A percentile compares a stretch with the other conserved stretches of the same genome.
phyloP scores from a whole-genome alignment of 495 filamentous ascomycete genomes.

The Lindgomyces ingoldianus region DNA sequence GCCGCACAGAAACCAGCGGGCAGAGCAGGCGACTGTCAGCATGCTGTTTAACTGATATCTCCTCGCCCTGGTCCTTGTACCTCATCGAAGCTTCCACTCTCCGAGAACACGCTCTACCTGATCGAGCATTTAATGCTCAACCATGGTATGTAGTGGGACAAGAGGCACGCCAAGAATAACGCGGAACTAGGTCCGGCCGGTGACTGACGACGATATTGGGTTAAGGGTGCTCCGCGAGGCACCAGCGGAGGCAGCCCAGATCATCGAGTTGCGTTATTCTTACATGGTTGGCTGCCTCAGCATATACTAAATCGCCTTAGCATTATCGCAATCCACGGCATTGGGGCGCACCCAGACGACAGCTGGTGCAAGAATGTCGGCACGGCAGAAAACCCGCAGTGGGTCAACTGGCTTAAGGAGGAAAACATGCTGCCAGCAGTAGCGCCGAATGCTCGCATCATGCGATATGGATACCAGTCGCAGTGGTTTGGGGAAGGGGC shows the following conservation, averaged over 20 bases:
- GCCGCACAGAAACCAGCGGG: background rate
- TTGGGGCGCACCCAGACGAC: slow-evolving; percentile 5
- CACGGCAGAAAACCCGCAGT: slow-evolving; percentile 21
- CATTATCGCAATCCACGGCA: background rate
- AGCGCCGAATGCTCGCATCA: slow-evolving; percentile 34
- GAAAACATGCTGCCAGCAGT: slow-evolving; percentile 32
- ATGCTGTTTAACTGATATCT: background rate
- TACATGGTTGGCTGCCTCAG: background rate
- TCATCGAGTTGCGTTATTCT: background rate
- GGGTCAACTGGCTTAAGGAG: slow-evolving; percentile 38
- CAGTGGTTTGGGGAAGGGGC: slow-evolving; percentile 32
- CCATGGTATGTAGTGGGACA: background rate
- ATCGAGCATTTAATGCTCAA: background rate
- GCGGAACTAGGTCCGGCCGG: background rate
- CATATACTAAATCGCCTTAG: background rate
- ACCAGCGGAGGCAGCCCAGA: background rate
- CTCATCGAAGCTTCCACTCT: too few relatives aligned
- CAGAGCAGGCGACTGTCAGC: background rate
- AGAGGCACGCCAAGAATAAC: background rate
- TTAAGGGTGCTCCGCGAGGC: background rate
- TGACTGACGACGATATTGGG: background rate
- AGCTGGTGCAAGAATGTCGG: slow-evolving; percentile 38
- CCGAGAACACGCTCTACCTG: background rate
- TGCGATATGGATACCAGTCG: slow-evolving; percentile 39
- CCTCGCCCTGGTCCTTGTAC: background rate